A percentile compares a stretch with the other conserved stretches of the same genome.
phyloP scores from a whole-genome alignment of 148 eudicot genomes.

The Rhododendron simsii region DNA sequence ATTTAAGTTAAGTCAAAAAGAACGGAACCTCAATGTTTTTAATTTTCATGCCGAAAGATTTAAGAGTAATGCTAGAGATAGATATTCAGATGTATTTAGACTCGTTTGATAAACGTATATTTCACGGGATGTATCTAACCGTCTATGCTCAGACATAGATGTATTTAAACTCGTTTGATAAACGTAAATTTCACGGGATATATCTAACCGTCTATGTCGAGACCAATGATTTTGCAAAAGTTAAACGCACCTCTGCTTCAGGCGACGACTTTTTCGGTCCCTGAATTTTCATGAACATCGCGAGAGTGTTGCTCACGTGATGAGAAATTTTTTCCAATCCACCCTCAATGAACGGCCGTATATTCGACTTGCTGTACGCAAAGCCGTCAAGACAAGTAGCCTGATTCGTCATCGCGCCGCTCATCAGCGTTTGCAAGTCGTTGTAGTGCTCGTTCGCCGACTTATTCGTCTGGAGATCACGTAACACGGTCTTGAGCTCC shows the following conservation, averaged over 20 bases:
- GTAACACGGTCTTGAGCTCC: conserved; percentile 41
- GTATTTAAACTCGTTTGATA: too few species aligned
- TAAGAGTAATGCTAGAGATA: not conserved
- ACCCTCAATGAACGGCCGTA: conserved; percentile 31
- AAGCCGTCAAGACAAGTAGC: conserved; percentile 82
- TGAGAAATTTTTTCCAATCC: conserved; percentile 37
- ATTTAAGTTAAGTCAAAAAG: too few species aligned
- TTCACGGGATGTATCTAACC: too few species aligned
- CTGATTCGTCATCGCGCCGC: conserved; percentile 88
- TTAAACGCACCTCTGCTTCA: not conserved
- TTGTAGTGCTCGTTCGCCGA: conserved; percentile 20
- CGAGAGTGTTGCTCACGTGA: conserved; percentile 78
- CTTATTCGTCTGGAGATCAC: conserved; percentile 27
- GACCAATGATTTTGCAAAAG: too few species aligned
- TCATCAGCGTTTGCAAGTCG: conserved; percentile 45
- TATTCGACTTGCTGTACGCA: conserved; percentile 32
- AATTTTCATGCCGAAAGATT: not conserved
- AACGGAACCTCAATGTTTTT: not conserved
- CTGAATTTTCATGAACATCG: conserved; percentile 47
- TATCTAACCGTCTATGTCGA: too few species aligned
- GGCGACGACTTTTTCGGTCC: conserved; percentile 13
- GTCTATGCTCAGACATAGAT: too few species aligned
- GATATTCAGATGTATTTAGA: too few species aligned
- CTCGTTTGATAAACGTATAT: too few species aligned
- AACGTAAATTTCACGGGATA: too few species aligned